Percentiles rank a stretch among this genome's conserved stretches.
These are phyloP conservation scores for Coprinopsis sp. DNA, from an alignment of 768 basidiomycete species.

Conservation along the genomic window DNA sequence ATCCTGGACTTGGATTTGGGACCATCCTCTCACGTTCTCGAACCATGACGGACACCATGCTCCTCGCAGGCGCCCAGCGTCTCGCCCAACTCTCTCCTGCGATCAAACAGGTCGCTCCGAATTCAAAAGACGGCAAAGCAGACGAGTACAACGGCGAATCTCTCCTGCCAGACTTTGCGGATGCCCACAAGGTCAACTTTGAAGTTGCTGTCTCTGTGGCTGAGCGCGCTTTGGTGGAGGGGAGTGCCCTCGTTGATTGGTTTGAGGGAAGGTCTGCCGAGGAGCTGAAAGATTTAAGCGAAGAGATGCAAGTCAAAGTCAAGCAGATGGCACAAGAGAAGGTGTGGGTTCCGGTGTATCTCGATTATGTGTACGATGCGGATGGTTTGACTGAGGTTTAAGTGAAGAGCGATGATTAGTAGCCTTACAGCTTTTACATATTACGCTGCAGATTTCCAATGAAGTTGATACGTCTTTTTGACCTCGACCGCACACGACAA, in stretches of 20 bases:
- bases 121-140: constrained; percentile 15
- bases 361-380: constrained; percentile 58
- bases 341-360: constrained; percentile 66
- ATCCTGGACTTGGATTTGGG: constrained; percentile 83
- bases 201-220: constrained; percentile 82
- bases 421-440: too few species aligned
- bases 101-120: constrained; percentile 22
- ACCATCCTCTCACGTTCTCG: constrained; percentile 64
- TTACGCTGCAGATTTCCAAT: too few species aligned
- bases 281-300: constrained; percentile 8
- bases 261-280: constrained; percentile 13
- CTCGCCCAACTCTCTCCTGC: constrained; percentile 76
- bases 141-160: constrained; percentile 56
- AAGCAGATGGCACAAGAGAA: constrained; percentile 43
- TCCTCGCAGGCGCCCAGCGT: constrained; percentile 71
- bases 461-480: too few species aligned
- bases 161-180: constrained; percentile 71
- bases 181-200: constrained; percentile 70
- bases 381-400: constrained; percentile 38
- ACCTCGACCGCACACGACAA: too few species aligned
- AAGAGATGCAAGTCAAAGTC: constrained; percentile 41
- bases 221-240: constrained; percentile 72
- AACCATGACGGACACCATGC: constrained; percentile 78
- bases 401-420: too few species aligned
- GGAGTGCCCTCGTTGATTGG: constrained; percentile 57